Conservation (phyloP, 2,329 filamentous ascomycete genomes). For the Anisogramma anomala region DNA sequence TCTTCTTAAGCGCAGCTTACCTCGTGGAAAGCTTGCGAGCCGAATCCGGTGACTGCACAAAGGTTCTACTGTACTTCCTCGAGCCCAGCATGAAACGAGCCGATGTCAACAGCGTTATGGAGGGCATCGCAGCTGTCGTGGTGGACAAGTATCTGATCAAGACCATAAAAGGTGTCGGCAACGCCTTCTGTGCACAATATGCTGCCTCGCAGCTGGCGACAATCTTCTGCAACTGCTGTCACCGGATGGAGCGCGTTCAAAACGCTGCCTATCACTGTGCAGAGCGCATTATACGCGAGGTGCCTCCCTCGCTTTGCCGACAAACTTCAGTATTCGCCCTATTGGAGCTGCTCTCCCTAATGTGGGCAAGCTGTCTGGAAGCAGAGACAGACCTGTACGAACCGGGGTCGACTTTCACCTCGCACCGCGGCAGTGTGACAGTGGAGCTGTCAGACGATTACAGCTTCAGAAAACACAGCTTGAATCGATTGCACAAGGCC, state of each 20-base stretch:
- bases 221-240: constrained; percentile 82
- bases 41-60: constrained; percentile 78
- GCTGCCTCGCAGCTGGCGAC: constrained; percentile 77
- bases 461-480: constrained; percentile 63
- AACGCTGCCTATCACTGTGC: constrained; percentile 74
- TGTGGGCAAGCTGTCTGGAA: constrained; percentile 93
- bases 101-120: constrained; percentile 54
- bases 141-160: constrained; percentile 70
- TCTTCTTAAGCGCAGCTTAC: constrained; percentile 85
- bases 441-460: constrained; percentile 94
- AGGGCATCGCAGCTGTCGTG: constrained; percentile 52
- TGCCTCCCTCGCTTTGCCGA: constrained; percentile 84
- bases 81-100: constrained; percentile 68
- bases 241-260: constrained; percentile 85
- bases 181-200: constrained; percentile 80
- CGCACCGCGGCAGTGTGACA: constrained; percentile 62
- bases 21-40: constrained; percentile 82
- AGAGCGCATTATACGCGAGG: constrained; percentile 70
- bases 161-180: constrained; percentile 57
- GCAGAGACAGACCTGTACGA: constrained; percentile 90
- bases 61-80: constrained; percentile 84
- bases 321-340: constrained; percentile 84
- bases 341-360: constrained; percentile 78
- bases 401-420: constrained; percentile 71
- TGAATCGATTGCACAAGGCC: constrained; percentile 64